Conservation (phyloP, 345 rosid species). For the Murraya paniculata region DNA sequence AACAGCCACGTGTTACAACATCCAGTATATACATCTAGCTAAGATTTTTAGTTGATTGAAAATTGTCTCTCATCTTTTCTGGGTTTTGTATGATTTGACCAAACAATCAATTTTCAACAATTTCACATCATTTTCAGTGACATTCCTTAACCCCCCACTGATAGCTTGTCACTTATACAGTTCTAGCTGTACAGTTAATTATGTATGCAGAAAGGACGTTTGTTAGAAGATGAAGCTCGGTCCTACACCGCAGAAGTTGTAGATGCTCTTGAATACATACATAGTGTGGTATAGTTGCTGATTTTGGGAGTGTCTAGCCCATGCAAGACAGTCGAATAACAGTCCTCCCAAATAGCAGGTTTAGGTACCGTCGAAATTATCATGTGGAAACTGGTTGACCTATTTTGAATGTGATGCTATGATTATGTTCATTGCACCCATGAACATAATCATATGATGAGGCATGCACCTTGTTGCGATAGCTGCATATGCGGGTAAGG, state of each 20-base stretch:
- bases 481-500: conserved; percentile 94
- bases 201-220: conserved; percentile 65
- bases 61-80: not conserved
- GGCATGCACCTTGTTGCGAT: conserved; percentile 94
- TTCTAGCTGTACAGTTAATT: conserved; percentile 9
- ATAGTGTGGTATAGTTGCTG: conserved; percentile 58
- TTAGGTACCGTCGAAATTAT: too few species aligned
- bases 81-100: not conserved
- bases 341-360: too few species aligned
- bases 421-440: too few species aligned
- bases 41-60: not conserved
- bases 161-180: conserved; percentile 4
- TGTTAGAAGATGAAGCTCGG: conserved; percentile 85
- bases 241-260: conserved; percentile 89
- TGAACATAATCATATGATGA: too few species aligned
- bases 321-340: too few species aligned
- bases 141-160: not conserved
- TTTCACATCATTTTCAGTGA: not conserved
- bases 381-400: too few species aligned
- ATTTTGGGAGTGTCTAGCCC: not conserved
- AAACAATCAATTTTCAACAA: not conserved
- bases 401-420: too few species aligned
- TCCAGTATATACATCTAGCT: too few species aligned
- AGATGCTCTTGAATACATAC: conserved; percentile 95
- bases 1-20: too few species aligned